Conservation (phyloP, 768 basidiomycete species). For the Leccinum rimulosum region DNA sequence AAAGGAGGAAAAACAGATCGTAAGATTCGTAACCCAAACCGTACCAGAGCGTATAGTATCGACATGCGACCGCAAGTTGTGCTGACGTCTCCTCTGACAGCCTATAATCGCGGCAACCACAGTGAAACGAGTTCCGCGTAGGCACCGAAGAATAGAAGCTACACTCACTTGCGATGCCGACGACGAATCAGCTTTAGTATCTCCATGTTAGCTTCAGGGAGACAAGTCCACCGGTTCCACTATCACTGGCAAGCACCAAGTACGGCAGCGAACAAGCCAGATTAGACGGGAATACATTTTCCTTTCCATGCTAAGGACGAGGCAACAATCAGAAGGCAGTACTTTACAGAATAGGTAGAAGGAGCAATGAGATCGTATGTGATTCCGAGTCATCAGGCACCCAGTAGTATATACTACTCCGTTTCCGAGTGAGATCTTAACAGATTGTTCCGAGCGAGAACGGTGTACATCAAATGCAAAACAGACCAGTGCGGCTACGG, state of each 20-base stretch:
- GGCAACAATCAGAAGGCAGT: not conserved
- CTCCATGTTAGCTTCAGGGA: no score
- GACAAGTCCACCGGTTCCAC: no score
- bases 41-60: no score
- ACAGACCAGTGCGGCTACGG: not conserved
- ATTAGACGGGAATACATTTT: not conserved
- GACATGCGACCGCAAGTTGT: no score
- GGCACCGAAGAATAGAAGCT: not conserved
- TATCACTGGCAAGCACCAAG: no score
- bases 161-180: not conserved
- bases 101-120: not conserved
- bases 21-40: not conserved
- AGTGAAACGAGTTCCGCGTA: not conserved
- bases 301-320: not conserved
- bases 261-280: no score
- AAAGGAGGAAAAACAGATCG: not conserved
- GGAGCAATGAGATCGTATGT: not conserved
- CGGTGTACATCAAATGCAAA: not conserved
- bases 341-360: not conserved
- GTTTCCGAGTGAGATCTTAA: not conserved
- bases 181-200: not conserved
- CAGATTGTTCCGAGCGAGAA: not conserved
- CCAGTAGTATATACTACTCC: not conserved
- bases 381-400: not conserved
- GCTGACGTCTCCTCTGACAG: no score